phyloP scores from a whole-genome alignment of 345 rosid genomes.

The Syzygium aqueum region DNA sequence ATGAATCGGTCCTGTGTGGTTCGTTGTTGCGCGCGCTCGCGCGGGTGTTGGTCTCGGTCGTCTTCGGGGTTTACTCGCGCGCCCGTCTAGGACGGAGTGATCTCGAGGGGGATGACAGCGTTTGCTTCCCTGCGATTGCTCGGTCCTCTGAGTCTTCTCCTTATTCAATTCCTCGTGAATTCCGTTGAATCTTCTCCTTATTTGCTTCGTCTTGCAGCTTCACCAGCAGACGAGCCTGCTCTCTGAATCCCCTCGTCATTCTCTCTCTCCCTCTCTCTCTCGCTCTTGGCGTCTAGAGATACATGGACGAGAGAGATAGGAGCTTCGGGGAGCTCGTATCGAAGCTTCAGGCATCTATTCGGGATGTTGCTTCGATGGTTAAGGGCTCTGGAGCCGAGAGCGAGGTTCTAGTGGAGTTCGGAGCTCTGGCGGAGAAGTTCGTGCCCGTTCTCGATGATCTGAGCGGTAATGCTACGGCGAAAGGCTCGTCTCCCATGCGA shows the following conservation, averaged over 20 bases:
- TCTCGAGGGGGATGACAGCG: background rate
- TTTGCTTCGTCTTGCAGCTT: background rate
- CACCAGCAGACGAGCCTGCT: background rate
- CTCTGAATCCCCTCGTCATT: background rate
- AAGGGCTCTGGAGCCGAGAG: slow-evolving; percentile 20
- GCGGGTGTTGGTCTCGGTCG: background rate
- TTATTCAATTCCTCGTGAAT: background rate
- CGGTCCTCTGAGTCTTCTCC: background rate
- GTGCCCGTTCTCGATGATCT: slow-evolving; percentile 27
- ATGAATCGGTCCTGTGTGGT: background rate
- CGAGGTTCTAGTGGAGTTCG: slow-evolving; percentile 29
- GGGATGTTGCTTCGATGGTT: slow-evolving; percentile 23
- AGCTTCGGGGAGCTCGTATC: slow-evolving; percentile 26
- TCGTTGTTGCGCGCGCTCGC: background rate
- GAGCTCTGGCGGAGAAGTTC: slow-evolving; percentile 35
- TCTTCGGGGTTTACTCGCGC: background rate
- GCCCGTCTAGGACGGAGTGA: background rate
- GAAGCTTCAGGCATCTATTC: slow-evolving; percentile 19
- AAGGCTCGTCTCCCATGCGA: slow-evolving; percentile 30
- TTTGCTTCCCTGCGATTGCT: background rate
- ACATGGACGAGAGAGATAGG: slow-evolving; percentile 2
- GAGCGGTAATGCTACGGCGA: slow-evolving; percentile 6
- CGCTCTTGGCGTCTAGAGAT: background rate
- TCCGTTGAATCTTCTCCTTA: background rate
- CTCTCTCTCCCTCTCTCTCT: background rate